Percentiles rank a stretch among this genome's conserved stretches.
These are phyloP conservation scores for Mayamaea pseudoterrestris DNA, from an alignment of 108 stramenopile species.

Conservation along the genomic window DNA sequence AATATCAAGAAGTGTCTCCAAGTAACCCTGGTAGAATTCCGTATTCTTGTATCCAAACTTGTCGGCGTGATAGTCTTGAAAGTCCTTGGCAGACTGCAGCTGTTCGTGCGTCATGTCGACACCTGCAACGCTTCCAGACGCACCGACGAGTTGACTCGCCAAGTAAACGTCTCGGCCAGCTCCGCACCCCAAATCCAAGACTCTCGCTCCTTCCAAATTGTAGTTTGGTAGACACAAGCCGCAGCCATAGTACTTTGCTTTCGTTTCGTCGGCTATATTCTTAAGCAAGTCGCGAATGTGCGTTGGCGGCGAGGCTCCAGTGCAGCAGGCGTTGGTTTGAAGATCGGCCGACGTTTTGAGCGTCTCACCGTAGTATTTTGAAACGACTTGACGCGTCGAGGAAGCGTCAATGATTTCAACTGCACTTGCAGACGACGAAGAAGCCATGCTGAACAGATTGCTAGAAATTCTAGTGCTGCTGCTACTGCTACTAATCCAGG, in stretches of 20 bases:
- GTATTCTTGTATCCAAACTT: conserved; percentile 86
- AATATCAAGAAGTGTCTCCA: conserved; percentile 78
- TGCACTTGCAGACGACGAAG: too few relatives aligned
- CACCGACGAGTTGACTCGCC: conserved; percentile 83
- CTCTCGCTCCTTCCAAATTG: conserved; percentile 62
- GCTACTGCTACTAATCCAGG: too few relatives aligned
- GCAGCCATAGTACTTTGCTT: conserved; percentile 92
- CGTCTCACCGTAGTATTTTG: conserved; percentile 76
- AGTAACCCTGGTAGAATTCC: conserved; percentile 81
- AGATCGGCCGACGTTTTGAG: conserved; percentile 77
- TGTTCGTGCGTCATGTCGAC: conserved; percentile 98
- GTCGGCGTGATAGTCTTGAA: conserved; percentile 69
- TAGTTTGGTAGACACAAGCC: conserved; percentile 86
- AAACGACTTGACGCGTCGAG: conserved; percentile 40
- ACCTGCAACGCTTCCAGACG: conserved; percentile 79
- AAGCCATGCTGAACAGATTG: too few relatives aligned
- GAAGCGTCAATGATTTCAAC: too few relatives aligned
- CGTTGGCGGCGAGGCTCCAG: conserved; percentile 57
- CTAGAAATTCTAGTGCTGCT: too few relatives aligned
- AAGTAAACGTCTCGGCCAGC: conserved; percentile 92
- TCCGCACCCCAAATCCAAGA: conserved; percentile 92
- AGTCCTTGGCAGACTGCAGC: conserved; percentile 74
- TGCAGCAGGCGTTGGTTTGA: conserved; percentile 93
- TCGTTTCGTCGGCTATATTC: conserved; percentile 73
- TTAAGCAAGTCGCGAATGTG: conserved; percentile 62